Conservation (phyloP, 768 basidiomycete species). For the Leccinum subgranulosum region DNA sequence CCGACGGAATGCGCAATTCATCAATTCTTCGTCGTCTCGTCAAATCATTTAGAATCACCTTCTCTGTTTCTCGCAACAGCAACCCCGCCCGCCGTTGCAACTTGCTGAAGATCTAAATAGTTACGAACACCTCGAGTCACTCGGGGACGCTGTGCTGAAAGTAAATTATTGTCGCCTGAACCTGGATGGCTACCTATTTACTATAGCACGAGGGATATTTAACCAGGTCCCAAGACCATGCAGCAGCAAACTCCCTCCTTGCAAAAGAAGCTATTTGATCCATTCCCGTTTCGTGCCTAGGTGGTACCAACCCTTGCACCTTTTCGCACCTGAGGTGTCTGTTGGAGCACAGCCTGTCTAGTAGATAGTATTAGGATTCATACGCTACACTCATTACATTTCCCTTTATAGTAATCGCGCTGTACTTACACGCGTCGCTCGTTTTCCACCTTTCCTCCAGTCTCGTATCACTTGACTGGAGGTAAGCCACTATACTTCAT, state of each 20-base stretch:
- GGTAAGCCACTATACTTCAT: no score
- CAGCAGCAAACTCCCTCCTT: constrained; percentile 64
- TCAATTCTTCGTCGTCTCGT: constrained; percentile 52
- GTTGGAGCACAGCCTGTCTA: no score
- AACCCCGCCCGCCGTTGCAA: constrained; percentile 56
- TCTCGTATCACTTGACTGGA: no score
- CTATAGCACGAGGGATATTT: constrained; percentile 80
- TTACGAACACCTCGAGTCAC: constrained; percentile 41
- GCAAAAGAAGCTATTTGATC: constrained; percentile 64
- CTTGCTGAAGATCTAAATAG: constrained; percentile 35
- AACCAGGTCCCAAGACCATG: constrained; percentile 58
- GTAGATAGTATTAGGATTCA: no score
- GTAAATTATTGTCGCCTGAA: constrained; percentile 52
- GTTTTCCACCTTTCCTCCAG: no score
- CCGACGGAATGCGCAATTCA: constrained; percentile 47
- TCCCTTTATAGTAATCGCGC: no score
- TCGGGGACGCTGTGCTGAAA: constrained; percentile 76
- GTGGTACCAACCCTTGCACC: constrained; percentile 38
- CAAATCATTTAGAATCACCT: constrained; percentile 46
- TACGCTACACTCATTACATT: no score
- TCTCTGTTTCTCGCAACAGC: constrained; percentile 48
- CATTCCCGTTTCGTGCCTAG: constrained; percentile 43
- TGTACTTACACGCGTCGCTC: no score
- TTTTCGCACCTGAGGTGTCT: constrained; percentile 7
- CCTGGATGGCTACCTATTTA: constrained; percentile 56